Percentiles rank a stretch among this genome's conserved stretches.
Conservation (phyloP, 371 early-diverging fungal species). For the Mortierella sp. region DNA sequence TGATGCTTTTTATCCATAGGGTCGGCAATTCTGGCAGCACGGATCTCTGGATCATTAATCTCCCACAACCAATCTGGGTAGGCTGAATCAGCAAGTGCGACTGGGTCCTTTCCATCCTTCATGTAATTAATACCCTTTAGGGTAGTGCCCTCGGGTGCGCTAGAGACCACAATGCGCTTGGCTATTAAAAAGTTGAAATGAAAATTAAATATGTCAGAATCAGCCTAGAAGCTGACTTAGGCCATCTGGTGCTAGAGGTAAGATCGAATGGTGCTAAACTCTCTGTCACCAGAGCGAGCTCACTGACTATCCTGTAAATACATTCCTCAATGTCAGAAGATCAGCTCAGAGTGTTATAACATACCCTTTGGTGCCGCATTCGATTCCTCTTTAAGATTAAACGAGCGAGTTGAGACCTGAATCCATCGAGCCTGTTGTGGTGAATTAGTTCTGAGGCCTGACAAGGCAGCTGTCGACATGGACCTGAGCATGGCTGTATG, state of each 20-base stretch:
- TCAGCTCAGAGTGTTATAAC: background rate
- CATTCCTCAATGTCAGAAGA: background rate
- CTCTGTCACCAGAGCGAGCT: background rate
- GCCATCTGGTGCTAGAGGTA: background rate
- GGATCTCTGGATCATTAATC: constrained; percentile 74
- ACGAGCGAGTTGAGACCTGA: constrained; percentile 40
- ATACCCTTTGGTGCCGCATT: constrained; percentile 48
- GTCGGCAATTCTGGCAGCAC: constrained; percentile 63
- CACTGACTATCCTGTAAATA: background rate
- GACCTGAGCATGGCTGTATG: constrained; percentile 42
- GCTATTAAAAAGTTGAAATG: constrained; percentile 8
- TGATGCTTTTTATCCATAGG: constrained; percentile 72
- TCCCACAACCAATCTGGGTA: constrained; percentile 96
- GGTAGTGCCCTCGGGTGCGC: constrained; percentile 81
- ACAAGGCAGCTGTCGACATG: constrained; percentile 34
- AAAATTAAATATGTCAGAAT: background rate
- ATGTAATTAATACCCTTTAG: constrained; percentile 89
- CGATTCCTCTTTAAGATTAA: constrained; percentile 38
- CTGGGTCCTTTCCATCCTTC: constrained; percentile 87
- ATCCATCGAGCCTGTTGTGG: constrained; percentile 42
- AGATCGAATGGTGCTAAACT: background rate
- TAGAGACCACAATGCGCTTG: constrained; percentile 61
- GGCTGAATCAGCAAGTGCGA: constrained; percentile 86
- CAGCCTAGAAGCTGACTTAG: background rate
- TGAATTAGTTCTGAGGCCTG: constrained; percentile 32